phyloP scores from a whole-genome alignment of 768 basidiomycete genomes.

The Clitopilus hobsonii region DNA sequence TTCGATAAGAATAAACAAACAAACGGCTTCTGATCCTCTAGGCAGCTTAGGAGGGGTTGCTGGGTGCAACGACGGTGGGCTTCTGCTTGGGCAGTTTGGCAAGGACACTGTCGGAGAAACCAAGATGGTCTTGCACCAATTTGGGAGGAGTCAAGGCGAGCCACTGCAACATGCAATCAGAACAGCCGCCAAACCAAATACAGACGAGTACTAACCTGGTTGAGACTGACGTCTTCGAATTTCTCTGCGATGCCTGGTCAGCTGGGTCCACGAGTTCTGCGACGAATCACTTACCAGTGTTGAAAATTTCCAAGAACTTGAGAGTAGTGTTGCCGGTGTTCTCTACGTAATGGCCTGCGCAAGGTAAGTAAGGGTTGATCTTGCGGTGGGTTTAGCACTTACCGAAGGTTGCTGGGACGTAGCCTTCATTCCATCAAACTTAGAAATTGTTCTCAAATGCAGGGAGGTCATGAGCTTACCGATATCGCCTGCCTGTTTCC shows the following conservation, averaged over 20 bases:
- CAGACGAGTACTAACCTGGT: constrained; percentile 41
- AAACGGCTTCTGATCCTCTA: not conserved
- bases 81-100: constrained; percentile 34
- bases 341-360: constrained; percentile 47
- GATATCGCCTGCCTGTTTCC: constrained; percentile 48
- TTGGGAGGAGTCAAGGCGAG: constrained; percentile 15
- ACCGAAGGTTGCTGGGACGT: constrained; percentile 57
- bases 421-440: constrained; percentile 27
- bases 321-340: constrained; percentile 48
- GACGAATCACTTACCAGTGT: constrained; percentile 22
- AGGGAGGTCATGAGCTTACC: constrained; percentile 25
- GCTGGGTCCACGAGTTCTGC: not conserved
- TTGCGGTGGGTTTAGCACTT: constrained; percentile 3
- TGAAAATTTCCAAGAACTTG: constrained; percentile 45
- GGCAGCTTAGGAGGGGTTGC: too few relatives aligned
- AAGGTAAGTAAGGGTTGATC: constrained; percentile 4
- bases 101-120: constrained; percentile 8
- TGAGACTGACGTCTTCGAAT: constrained; percentile 37
- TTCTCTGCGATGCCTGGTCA: constrained; percentile 11
- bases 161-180: constrained; percentile 14
- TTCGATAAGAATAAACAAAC: not conserved
- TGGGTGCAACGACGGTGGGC: constrained; percentile 28
- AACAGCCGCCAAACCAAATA: too few relatives aligned
- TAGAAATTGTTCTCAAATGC: not conserved
- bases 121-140: constrained; percentile 12